These are phyloP conservation scores for Ricinus communis DNA, from an alignment of 345 rosid species.

Conservation along the genomic window DNA sequence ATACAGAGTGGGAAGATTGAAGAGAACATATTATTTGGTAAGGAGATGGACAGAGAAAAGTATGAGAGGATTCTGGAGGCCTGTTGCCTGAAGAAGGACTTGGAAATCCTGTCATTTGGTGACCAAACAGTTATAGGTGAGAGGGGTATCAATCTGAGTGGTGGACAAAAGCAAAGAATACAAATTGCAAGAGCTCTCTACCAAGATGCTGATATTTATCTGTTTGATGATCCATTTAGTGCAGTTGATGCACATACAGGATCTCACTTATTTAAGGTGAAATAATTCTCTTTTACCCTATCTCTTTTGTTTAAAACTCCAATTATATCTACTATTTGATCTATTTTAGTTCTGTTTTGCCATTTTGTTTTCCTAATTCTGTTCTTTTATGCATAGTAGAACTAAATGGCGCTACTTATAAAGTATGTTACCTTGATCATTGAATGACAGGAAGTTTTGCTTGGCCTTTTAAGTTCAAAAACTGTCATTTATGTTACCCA, in stretches of 20 bases:
- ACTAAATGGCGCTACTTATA: not conserved
- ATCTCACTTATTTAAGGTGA: slow-evolving; percentile 36
- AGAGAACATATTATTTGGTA: slow-evolving; percentile 39
- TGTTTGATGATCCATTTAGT: slow-evolving; percentile 48
- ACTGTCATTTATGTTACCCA: slow-evolving; percentile 68
- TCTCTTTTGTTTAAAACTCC: not conserved
- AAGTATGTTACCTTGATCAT: not conserved
- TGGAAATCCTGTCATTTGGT: slow-evolving; percentile 41
- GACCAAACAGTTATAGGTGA: slow-evolving; percentile 51
- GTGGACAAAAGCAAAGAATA: slow-evolving; percentile 46
- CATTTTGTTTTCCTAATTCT: not conserved
- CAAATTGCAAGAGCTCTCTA: slow-evolving; percentile 47
- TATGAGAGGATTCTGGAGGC: slow-evolving; percentile 34
- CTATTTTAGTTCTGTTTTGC: not conserved
- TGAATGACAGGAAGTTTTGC: slow-evolving; percentile 49
- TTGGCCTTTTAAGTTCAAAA: slow-evolving; percentile 47
- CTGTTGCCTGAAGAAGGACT: slow-evolving; percentile 37
- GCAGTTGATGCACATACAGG: slow-evolving; percentile 49
- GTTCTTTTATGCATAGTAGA: not conserved
- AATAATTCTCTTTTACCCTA: not conserved
- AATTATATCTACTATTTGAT: not conserved
- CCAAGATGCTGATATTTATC: slow-evolving; percentile 44
- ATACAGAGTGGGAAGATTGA: slow-evolving; percentile 36
- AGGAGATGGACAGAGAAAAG: slow-evolving; percentile 25
- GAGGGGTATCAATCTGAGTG: slow-evolving; percentile 48